Conservation (phyloP, 2,329 filamentous ascomycete genomes). For the Lachnellula subtilissima region DNA sequence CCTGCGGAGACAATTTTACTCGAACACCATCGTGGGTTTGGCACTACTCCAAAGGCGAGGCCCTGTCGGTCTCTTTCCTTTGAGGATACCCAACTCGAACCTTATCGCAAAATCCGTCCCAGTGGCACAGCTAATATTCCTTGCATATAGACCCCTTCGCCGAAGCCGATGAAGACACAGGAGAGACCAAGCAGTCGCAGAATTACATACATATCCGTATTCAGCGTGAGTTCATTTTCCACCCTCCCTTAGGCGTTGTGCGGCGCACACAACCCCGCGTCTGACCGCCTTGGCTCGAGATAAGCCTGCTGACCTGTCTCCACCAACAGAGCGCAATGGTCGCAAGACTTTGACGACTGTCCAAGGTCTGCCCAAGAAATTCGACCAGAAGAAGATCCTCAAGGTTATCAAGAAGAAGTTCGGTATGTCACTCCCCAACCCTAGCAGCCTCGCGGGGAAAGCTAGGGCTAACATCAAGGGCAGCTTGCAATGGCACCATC, state of each 20-base stretch:
- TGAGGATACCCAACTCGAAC: neutral
- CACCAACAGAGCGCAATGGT: slow-evolving; percentile 89
- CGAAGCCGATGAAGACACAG: slow-evolving; percentile 99
- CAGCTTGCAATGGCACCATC: slow-evolving; percentile 99
- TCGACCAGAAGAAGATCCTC: slow-evolving; percentile 99
- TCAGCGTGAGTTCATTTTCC: slow-evolving; percentile 67
- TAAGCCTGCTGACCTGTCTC: slow-evolving; percentile 37
- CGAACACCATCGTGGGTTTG: neutral
- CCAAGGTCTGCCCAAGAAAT: slow-evolving; percentile 97
- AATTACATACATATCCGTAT: slow-evolving; percentile 99
- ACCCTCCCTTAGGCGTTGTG: neutral
- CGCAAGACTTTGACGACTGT: slow-evolving; percentile 99
- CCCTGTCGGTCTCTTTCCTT: slow-evolving; percentile 1
- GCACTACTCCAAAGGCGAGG: neutral
- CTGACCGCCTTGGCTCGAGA: slow-evolving; percentile 14
- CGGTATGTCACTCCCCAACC: slow-evolving; percentile 48
- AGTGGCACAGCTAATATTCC: slow-evolving; percentile 16
- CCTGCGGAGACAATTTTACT: neutral
- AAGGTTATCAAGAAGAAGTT: slow-evolving; percentile 99
- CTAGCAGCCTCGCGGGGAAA: neutral
- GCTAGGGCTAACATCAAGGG: slow-evolving; percentile 1
- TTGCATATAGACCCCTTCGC: slow-evolving; percentile 87
- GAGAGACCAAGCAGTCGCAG: slow-evolving; percentile 90
- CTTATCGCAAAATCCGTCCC: slow-evolving; percentile 11
- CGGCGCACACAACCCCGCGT: slow-evolving; percentile 6